phyloP scores from a whole-genome alignment of 1,284 basidiomycete species.

The Puccinia brachypodii region DNA sequence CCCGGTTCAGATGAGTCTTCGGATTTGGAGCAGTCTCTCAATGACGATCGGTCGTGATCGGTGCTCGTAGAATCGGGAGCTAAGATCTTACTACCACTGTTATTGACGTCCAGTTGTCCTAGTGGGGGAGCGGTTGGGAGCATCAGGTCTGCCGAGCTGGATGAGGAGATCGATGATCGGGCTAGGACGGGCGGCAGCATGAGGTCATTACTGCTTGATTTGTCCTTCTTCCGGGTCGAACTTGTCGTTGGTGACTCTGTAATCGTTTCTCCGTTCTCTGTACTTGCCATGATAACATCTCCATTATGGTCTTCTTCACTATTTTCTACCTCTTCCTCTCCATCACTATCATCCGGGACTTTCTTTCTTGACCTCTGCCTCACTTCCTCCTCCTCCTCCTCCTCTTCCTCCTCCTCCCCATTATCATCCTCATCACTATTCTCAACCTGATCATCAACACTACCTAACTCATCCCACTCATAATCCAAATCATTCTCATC shows the following conservation, averaged over 20 bases:
- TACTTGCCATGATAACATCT: not conserved
- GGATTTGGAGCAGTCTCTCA: not conserved
- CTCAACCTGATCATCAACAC: conserved; percentile 20
- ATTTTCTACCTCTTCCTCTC: conserved; percentile 8
- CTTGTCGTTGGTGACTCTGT: not conserved
- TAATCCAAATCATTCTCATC: conserved; percentile 7
- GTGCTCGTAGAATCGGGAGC: conserved; percentile 28
- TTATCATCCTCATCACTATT: conserved; percentile 22
- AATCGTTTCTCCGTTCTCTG: too few relatives aligned
- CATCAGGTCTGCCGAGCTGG: not conserved
- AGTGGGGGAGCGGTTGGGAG: not conserved
- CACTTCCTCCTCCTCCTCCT: conserved; percentile 2
- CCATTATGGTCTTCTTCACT: not conserved
- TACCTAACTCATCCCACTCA: conserved; percentile 32
- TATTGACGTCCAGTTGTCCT: not conserved
- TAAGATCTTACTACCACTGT: not conserved
- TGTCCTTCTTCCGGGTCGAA: not conserved
- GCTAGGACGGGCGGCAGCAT: conserved; percentile 4
- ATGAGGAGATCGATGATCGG: not conserved
- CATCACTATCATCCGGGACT: not conserved
- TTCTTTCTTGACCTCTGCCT: conserved; percentile 1
- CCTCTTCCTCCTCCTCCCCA: conserved; percentile 9
- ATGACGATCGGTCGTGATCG: conserved; percentile 3
- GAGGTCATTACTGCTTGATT: not conserved
- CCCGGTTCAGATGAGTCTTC: conserved; percentile 4